A percentile compares a stretch with the other conserved stretches of the same genome.
Evolutionary conservation across 2,329 filamentous ascomycete genomes (phyloP).

Genomic region (Exophiala sp.): DNA sequence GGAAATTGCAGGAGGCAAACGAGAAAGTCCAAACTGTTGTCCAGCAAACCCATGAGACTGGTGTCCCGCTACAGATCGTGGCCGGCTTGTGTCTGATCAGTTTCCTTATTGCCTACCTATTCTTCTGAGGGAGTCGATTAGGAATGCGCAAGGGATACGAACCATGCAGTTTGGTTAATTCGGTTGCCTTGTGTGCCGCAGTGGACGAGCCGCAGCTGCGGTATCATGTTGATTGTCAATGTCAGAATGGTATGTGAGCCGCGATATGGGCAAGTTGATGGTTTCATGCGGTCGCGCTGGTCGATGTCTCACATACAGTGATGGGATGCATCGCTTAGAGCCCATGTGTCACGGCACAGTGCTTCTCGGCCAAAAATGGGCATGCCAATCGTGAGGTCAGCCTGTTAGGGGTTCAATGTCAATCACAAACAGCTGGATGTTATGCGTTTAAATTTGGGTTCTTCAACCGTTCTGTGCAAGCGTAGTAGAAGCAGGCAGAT

Average conservation of each 20-base stretch:
- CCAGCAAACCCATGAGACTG: constrained; percentile 50
- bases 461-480: constrained; percentile 14
- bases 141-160: neutral
- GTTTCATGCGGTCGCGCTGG: too few species aligned
- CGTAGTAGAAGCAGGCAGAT: constrained; percentile 22
- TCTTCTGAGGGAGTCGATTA: constrained; percentile 61
- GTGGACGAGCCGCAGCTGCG: neutral
- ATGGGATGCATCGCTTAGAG: too few species aligned
- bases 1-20: constrained; percentile 59
- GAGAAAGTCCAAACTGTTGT: constrained; percentile 48
- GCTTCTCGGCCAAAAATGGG: too few species aligned
- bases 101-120: constrained; percentile 91
- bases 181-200: neutral
- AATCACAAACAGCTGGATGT: neutral
- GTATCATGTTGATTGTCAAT: neutral
- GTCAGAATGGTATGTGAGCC: neutral
- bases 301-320: too few species aligned
- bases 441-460: constrained; percentile 4
- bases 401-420: too few species aligned
- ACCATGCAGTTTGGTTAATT: constrained; percentile 10
- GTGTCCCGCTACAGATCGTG: constrained; percentile 75
- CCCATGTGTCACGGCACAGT: too few species aligned
- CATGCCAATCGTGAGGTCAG: too few species aligned
- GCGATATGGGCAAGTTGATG: neutral
- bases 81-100: constrained; percentile 78